Conservation (phyloP, 192 early-diverging fungal genomes). For the Coemansia sp. region DNA sequence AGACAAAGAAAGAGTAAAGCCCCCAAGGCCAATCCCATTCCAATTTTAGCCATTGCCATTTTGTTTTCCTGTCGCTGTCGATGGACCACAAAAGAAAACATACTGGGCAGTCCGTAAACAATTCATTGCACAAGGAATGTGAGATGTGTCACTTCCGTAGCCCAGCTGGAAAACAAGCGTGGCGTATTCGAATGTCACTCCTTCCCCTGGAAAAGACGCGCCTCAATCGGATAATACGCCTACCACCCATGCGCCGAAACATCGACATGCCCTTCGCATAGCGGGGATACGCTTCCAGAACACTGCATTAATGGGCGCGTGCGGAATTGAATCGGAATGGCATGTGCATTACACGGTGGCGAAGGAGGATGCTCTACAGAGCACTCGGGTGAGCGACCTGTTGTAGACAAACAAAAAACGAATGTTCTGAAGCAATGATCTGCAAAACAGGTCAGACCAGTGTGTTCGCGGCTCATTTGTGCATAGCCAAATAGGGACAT, state of each 20-base stretch:
- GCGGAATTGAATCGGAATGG: neutral
- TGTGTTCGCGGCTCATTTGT: neutral
- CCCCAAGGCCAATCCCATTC: neutral
- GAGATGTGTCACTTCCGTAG: neutral
- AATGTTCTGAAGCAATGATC: neutral
- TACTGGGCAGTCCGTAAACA: neutral
- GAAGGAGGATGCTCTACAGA: neutral
- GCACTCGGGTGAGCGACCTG: neutral
- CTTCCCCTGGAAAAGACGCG: neutral
- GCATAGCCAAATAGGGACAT: neutral
- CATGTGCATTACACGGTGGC: neutral
- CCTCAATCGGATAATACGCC: slow-evolving; percentile 4
- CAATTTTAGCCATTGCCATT: neutral
- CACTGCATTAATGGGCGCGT: neutral
- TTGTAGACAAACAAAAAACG: neutral
- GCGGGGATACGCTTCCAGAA: neutral
- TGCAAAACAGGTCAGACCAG: neutral
- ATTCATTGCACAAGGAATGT: neutral
- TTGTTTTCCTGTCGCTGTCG: neutral
- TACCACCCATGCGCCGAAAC: neutral
- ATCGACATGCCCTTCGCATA: neutral
- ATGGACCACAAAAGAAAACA: neutral
- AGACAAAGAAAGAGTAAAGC: neutral
- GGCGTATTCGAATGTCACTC: neutral
- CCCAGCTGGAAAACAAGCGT: neutral